A percentile compares a stretch with the other conserved stretches of the same genome.
Evolutionary conservation across 768 basidiomycete species (phyloP).

Genomic region (Coprinopsis strossmayeri): DNA sequence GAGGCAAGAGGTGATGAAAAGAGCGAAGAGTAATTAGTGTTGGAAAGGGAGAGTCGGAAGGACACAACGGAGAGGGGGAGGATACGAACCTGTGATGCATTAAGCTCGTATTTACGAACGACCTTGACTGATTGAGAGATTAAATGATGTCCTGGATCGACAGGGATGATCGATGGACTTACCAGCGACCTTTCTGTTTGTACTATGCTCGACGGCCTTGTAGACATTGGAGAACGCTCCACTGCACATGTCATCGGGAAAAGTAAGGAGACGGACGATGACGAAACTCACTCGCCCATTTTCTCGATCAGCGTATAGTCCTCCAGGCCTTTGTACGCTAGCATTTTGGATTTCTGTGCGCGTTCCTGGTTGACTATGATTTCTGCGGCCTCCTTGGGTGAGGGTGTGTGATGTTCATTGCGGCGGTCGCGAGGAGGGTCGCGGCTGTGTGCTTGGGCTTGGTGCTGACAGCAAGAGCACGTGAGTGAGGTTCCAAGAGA

Average conservation of each 20-base stretch:
- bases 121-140: conserved; percentile 64
- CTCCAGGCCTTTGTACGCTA: conserved; percentile 80
- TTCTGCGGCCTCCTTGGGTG: conserved; percentile 45
- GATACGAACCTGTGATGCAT: conserved; percentile 78
- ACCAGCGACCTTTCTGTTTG: conserved; percentile 81
- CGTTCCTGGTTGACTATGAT: conserved; percentile 72
- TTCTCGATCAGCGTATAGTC: conserved; percentile 70
- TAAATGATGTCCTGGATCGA: conserved; percentile 8
- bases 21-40: conserved; percentile 14
- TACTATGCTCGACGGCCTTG: conserved; percentile 74
- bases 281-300: conserved; percentile 83
- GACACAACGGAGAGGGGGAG: conserved; percentile 20
- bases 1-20: conserved; percentile 21
- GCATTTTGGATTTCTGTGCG: conserved; percentile 70
- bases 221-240: conserved; percentile 99
- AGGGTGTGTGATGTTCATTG: conserved; percentile 17
- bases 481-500: conserved; percentile 12
- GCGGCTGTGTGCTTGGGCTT: conserved; percentile 22
- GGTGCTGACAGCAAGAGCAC: conserved; percentile 25
- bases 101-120: conserved; percentile 90
- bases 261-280: conserved; percentile 12
- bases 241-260: conserved; percentile 27
- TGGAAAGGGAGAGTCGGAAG: conserved; percentile 17
- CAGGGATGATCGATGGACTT: conserved; percentile 20
- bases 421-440: conserved; percentile 3